These are phyloP conservation scores for Astrocystis sublimbata DNA, from an alignment of 495 filamentous ascomycete genomes.

Conservation along the genomic window DNA sequence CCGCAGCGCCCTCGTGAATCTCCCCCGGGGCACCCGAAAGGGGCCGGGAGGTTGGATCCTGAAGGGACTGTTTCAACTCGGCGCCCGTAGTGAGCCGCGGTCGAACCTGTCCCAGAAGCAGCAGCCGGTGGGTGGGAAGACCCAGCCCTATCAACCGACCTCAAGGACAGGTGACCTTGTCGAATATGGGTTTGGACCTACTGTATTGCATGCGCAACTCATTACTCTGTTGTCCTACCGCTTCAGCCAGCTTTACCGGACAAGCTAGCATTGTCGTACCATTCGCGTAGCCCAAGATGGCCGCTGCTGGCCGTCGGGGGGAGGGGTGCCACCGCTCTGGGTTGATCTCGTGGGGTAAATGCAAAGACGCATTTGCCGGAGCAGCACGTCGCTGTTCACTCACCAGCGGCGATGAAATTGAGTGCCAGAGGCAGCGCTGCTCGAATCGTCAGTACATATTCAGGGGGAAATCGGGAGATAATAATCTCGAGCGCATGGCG, in stretches of 20 bases:
- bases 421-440: slow-evolving; percentile 71
- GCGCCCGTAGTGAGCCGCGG: slow-evolving; percentile 87
- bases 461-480: slow-evolving; percentile 8
- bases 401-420: slow-evolving; percentile 83
- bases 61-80: slow-evolving; percentile 51
- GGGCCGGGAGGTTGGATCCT: slow-evolving; percentile 49
- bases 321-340: slow-evolving; percentile 19
- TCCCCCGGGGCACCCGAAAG: slow-evolving; percentile 7
- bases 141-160: slow-evolving; percentile 21
- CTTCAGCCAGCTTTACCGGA: slow-evolving; percentile 3
- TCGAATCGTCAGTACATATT: slow-evolving; percentile 24
- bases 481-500: slow-evolving; percentile 12
- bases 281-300: slow-evolving; percentile 32
- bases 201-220: slow-evolving; percentile 27
- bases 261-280: slow-evolving; percentile 29
- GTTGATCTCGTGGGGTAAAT: slow-evolving; percentile 16
- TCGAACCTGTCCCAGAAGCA: slow-evolving; percentile 26
- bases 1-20: slow-evolving; percentile 28
- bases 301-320: slow-evolving; percentile 1
- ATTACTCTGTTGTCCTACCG: slow-evolving; percentile 17
- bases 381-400: slow-evolving; percentile 46
- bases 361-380: slow-evolving; percentile 20
- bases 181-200: slow-evolving; percentile 37
- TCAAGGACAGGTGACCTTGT: slow-evolving; percentile 24
- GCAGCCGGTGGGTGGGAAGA: not conserved